Base-by-base conservation (phyloP, 495 filamentous ascomycete species). In the Penicillium waksmanii region DNA sequence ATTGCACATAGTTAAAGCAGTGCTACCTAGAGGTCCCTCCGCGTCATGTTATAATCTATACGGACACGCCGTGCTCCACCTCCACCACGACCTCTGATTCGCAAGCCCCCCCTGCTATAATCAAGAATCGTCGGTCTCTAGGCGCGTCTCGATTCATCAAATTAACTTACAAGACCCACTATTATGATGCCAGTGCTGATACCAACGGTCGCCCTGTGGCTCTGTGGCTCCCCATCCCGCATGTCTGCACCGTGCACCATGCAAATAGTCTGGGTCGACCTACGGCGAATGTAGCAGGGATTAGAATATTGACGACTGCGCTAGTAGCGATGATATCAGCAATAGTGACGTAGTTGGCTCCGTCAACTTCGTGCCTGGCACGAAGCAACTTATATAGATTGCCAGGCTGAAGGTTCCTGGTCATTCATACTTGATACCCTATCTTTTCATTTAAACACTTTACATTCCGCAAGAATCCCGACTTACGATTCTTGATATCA, bases 321-420 rank as follows among this genome's bases (percentile, higher is more conserved):
- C 17, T 35, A 17, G 43, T 48, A 33, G 42, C 56, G 19, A 63
- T 70, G 67, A 67, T 70, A 70, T 65, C 67, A 65, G 61, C 31
- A 50, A 5, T 33, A 19, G 61, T 70, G 67, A 70, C 67, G 67
- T 67, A 65, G 62, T 55, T 23, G 43, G 47, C 54, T 60, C 21
- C 57, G 12, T 52, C 12, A 10, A 40, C 27, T 44, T 54, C 18
- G 51, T 65, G 21, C 56, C 61, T 64, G 61, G 46, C 31, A 53
- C 44, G 6, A 34, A 42, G 48, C 3, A 43, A 48, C 44, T 12
- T 61, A 62, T 59, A 59, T 63, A 66, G 55, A 42, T 38, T 33
- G 48, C 44, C 35, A n/a, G 19, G 36, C 17, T 42, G 21, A 11
- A 53, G 9, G n/a, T 43, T 13, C 44, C 21, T 33, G 36, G 18